These are phyloP conservation scores for Erodium maritimum DNA, from an alignment of 345 rosid genomes.

Conservation along the genomic window DNA sequence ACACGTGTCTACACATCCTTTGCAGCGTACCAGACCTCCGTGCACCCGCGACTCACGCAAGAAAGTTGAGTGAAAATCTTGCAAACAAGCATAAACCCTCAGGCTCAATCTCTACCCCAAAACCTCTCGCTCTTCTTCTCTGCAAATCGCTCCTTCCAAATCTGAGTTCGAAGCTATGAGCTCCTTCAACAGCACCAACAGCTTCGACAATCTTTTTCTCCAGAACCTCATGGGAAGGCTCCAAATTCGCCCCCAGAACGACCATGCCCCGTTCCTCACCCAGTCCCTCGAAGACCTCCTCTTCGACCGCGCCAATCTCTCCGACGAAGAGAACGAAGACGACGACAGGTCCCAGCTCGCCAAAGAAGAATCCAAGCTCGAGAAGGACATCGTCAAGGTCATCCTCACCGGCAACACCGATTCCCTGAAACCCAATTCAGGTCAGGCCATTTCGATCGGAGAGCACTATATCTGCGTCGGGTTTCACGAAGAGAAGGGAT, in stretches of 20 bases:
- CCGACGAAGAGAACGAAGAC: constrained; percentile 34
- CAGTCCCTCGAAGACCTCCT: constrained; percentile 81
- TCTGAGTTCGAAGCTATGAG: constrained; percentile 30
- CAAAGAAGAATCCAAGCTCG: constrained; percentile 74
- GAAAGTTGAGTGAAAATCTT: not conserved
- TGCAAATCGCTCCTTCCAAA: not conserved
- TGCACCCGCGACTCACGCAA: not conserved
- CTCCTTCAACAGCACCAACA: constrained; percentile 41
- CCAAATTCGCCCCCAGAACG: constrained; percentile 34
- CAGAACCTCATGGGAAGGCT: constrained; percentile 80
- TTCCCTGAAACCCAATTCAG: constrained; percentile 82
- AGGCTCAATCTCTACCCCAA: not conserved
- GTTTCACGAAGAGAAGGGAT: constrained; percentile 64
- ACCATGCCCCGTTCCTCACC: constrained; percentile 36
- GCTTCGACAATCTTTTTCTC: constrained; percentile 62
- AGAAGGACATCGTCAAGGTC: constrained; percentile 62
- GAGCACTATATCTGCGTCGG: constrained; percentile 91
- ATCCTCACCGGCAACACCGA: constrained; percentile 61
- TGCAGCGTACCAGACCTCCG: not conserved
- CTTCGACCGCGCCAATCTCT: constrained; percentile 34
- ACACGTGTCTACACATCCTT: not conserved
- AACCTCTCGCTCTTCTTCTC: not conserved
- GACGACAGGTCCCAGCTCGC: constrained; percentile 38
- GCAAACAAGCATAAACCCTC: not conserved
- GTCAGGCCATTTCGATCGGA: constrained; percentile 76